These are phyloP conservation scores for Tremella mesenterica DNA, from an alignment of 768 basidiomycete genomes.

Conservation along the genomic window DNA sequence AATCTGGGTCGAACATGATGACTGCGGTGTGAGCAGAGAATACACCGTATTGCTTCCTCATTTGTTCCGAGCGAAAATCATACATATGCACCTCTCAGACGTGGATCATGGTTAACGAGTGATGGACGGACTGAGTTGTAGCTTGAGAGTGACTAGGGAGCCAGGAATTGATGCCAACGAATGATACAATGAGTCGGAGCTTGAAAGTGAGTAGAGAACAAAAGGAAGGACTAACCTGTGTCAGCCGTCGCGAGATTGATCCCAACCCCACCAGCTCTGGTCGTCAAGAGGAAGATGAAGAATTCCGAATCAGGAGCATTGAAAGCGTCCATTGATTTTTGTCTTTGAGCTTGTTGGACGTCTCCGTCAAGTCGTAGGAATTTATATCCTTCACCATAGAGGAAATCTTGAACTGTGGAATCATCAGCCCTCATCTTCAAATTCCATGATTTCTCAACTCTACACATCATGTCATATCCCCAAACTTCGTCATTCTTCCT, in stretches of 20 bases:
- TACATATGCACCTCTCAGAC: no score
- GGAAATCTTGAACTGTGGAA: slow-evolving; percentile 65
- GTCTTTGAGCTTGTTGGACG: slow-evolving; percentile 73
- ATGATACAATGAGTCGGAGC: no score
- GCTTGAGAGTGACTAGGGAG: no score
- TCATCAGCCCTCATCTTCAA: slow-evolving; percentile 6
- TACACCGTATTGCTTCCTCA: background rate
- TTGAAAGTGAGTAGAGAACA: background rate
- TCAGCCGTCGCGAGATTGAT: slow-evolving; percentile 87
- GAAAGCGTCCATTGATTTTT: slow-evolving; percentile 91
- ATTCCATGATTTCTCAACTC: no score
- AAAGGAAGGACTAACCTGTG: slow-evolving; percentile 63
- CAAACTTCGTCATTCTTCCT: no score
- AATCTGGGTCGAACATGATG: slow-evolving; percentile 75
- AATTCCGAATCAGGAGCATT: slow-evolving; percentile 77
- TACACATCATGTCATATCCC: no score
- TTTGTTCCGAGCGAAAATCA: no score
- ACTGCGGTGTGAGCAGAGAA: slow-evolving; percentile 17
- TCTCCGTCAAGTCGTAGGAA: slow-evolving; percentile 80
- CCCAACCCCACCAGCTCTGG: slow-evolving; percentile 78
- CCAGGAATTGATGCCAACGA: no score
- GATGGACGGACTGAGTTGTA: no score
- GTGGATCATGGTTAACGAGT: no score
- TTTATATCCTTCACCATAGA: slow-evolving; percentile 68
- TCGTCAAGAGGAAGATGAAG: slow-evolving; percentile 84